A percentile compares a stretch with the other conserved stretches of the same genome.
Conservation (phyloP, 2,329 filamentous ascomycete species). For the Akanthomyces muscarius region DNA sequence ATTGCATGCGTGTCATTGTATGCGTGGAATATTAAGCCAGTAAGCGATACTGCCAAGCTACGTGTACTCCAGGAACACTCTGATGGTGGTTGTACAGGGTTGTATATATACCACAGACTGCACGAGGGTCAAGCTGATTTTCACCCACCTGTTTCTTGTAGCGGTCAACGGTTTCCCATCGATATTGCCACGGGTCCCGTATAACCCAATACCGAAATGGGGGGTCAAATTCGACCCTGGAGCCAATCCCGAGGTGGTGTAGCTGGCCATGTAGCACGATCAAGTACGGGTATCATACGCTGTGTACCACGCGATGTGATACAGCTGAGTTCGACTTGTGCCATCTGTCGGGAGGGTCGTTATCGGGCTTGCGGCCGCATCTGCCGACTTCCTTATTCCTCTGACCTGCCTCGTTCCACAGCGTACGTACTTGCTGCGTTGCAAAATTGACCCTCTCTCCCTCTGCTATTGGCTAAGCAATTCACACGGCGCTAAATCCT, state of each 20-base stretch:
- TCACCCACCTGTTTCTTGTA: not conserved
- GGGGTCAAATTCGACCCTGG: not conserved
- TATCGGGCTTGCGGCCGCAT: not conserved
- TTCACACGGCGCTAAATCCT: not conserved
- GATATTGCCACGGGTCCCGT: not conserved
- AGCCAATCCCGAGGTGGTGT: not conserved
- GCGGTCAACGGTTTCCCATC: not conserved
- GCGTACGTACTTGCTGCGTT: not conserved
- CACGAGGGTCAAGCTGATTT: not conserved
- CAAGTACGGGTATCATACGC: not conserved
- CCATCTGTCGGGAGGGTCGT: not conserved
- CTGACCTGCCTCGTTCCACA: not conserved
- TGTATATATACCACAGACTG: not conserved
- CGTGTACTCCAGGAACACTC: not conserved
- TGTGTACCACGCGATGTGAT: slow-evolving; percentile 6
- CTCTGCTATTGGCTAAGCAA: not conserved
- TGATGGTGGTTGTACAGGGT: not conserved
- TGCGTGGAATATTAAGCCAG: not conserved
- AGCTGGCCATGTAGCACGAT: not conserved
- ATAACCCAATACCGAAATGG: not conserved
- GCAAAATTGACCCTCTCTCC: not conserved
- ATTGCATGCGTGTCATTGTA: not conserved
- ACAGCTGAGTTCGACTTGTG: not conserved
- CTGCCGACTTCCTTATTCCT: not conserved
- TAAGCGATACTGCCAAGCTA: not conserved